Evolutionary conservation across 2,329 filamentous ascomycete species (phyloP).

Genomic region (Acephala macrosclerotiorum): DNA sequence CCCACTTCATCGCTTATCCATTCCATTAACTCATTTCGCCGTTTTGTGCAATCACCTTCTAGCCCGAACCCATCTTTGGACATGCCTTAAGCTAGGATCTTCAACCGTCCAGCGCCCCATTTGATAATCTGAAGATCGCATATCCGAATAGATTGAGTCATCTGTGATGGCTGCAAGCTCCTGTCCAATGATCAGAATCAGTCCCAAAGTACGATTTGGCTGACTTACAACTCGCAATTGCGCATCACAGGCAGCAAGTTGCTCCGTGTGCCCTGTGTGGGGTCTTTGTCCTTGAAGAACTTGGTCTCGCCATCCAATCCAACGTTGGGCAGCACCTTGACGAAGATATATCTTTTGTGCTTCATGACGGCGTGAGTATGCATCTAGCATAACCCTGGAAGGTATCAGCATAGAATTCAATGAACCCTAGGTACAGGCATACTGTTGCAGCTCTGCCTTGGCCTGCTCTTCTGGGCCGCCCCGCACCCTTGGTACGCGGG

Average conservation of each 20-base stretch:
- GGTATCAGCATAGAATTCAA: slow-evolving; percentile 10
- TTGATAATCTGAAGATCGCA: slow-evolving; percentile 59
- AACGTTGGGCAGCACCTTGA: slow-evolving; percentile 65
- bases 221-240: slow-evolving; percentile 62
- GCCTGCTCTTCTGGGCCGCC: slow-evolving; percentile 65
- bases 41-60: slow-evolving; percentile 34
- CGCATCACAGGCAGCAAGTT: slow-evolving; percentile 61
- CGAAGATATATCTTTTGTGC: slow-evolving; percentile 70
- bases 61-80: slow-evolving; percentile 65
- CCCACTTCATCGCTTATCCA: background rate
- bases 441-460: slow-evolving; percentile 70
- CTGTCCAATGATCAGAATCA: slow-evolving; percentile 37
- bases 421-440: slow-evolving; percentile 41
- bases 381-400: slow-evolving; percentile 63
- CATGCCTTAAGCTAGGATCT: slow-evolving; percentile 63
- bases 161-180: slow-evolving; percentile 66
- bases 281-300: slow-evolving; percentile 61
- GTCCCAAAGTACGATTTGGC: background rate
- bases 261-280: slow-evolving; percentile 53
- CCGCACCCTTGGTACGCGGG: slow-evolving; percentile 59
- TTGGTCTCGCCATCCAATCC: slow-evolving; percentile 61
- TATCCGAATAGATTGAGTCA: slow-evolving; percentile 62
- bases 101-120: slow-evolving; percentile 69
- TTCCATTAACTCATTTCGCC: background rate
- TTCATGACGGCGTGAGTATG: slow-evolving; percentile 67